Base-by-base conservation (phyloP, 2,329 filamentous ascomycete genomes). In the Cladosporium colombiae region DNA sequence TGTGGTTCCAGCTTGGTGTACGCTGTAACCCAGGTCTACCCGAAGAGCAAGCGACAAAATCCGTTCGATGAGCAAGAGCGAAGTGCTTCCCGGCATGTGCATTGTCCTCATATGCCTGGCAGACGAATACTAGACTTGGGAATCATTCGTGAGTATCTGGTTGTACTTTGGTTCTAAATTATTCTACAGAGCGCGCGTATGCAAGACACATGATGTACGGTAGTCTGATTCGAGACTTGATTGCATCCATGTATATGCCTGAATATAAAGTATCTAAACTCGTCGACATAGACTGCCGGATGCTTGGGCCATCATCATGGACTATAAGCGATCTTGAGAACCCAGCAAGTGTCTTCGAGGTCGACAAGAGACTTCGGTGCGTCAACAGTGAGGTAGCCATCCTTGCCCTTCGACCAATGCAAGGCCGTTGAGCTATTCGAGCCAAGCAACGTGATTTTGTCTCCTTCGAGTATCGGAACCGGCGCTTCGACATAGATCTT, bases 381-480 rank as follows among this genome's bases (percentile, higher is more conserved):
- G 3, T 57, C 21, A 21, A 57, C 27, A 27, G 55, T 57, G 33
- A 57, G 55, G 14, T 57, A 57, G n/a, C 33, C 55, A 8, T 40
- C 13, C 4, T 57, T 37, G 55, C 40, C 31, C 33, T 57, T 37
- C 31, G 55, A 57, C 55, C 55, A 57, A 25, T 37, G 55, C 8
- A 57, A 11, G 11, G 21, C 55, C 33, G 1, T 13, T 21, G 31
- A 57, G 21, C 55, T 27, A 13, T 57, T 57, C 33, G 33, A 57
- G 13, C 80, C 80, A 3, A 84, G 72, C 40, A 84, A 76, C 11
- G 77, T 81, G 1, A 86, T 77, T 25, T 73, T 56, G 68, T 86
- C 84, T 0, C 82, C 83, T 1, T 76, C 65, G 8, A 85, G 56
- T n/a, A 80, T 79, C 0, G 84, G 84, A 2, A 86, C 70, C 0